Base-by-base conservation (phyloP, 2,329 filamentous ascomycete species). In the Ceratocystiopsis sp. region DNA sequence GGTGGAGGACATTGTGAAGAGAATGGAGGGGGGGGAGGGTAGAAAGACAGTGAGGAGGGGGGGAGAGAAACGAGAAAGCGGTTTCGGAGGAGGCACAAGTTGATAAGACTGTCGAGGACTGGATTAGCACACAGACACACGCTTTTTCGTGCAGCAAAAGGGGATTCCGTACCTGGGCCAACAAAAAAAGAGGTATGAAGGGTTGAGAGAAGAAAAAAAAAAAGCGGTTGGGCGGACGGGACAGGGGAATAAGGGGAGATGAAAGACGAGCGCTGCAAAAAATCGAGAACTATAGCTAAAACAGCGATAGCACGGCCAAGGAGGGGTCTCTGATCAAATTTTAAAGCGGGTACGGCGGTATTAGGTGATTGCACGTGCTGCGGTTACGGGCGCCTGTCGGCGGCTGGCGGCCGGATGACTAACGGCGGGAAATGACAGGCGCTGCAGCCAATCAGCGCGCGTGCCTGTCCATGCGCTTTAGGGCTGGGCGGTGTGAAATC, bases 1-100 rank as follows among this genome's bases (percentile, higher is more conserved):
- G 50, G 57, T 61, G 48, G 58, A 52, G 56, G 55, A 60, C 64
- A 58, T 64, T 58, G 33, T 42, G 37, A 29, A 19, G 40, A 32
- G 34, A 40, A 13, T 29, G 16, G 37, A 40, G 35, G 37, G 9
- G 4, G 18, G 34, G 19, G 32, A 33, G 33, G 29, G 14, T 17
- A 35, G 32, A 32, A 21, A 32, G 7, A 37, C 32, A 21, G 16
- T n/a, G 17, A 18, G 9, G 14, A 35, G 14, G 25, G 40, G 18
- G 16, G 29, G 37, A 33, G n/a, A 25, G 16, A 25, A 42, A 14
- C 17, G n/a, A 25, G 33, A n/a, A 17, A 42, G 14, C 25, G 25
- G 10, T 29, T 29, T 29, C 25, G 25, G 25, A 29, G 25, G 9
- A 29, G 25, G 25, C 25, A 29, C 25, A 29, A 29, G 25, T 29